Percentiles rank a stretch among this genome's conserved stretches.
Conservation (phyloP, 176 grass and related monocot species). For the Luzula sylvatica region DNA sequence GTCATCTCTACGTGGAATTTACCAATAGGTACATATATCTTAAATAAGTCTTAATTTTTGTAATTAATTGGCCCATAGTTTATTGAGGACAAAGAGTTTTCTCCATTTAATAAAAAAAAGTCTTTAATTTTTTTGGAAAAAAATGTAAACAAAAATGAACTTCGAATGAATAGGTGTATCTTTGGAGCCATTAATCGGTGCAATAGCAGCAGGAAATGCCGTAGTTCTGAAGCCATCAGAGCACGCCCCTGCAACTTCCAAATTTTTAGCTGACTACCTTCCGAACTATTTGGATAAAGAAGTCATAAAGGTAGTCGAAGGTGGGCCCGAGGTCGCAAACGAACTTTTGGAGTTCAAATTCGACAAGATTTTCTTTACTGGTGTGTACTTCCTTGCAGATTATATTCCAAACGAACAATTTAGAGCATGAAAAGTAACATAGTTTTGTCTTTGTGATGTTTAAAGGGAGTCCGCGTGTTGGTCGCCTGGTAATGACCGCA, state of each 20-base stretch:
- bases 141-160: too few species aligned
- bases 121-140: too few species aligned
- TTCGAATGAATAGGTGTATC: slow-evolving; percentile 43
- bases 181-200: slow-evolving; percentile 81
- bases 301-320: slow-evolving; percentile 62
- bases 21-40: slow-evolving; percentile 40
- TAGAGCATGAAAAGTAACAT: not conserved
- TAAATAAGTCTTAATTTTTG: too few species aligned
- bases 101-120: too few species aligned
- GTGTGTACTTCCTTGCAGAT: slow-evolving; percentile 14
- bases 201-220: slow-evolving; percentile 72
- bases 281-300: slow-evolving; percentile 51
- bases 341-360: slow-evolving; percentile 74
- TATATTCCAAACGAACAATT: not conserved
- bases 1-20: slow-evolving; percentile 86
- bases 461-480: slow-evolving; percentile 57
- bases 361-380: slow-evolving; percentile 97
- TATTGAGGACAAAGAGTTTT: too few species aligned
- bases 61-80: too few species aligned
- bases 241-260: slow-evolving; percentile 46
- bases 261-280: slow-evolving; percentile 39
- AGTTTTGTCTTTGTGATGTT: not conserved
- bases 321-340: slow-evolving; percentile 39
- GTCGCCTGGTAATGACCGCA: slow-evolving; percentile 63
- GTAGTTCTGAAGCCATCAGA: slow-evolving; percentile 78